Evolutionary conservation across 2,329 filamentous ascomycete species (phyloP).

Genomic region (Sphaerulina vaccinii): DNA sequence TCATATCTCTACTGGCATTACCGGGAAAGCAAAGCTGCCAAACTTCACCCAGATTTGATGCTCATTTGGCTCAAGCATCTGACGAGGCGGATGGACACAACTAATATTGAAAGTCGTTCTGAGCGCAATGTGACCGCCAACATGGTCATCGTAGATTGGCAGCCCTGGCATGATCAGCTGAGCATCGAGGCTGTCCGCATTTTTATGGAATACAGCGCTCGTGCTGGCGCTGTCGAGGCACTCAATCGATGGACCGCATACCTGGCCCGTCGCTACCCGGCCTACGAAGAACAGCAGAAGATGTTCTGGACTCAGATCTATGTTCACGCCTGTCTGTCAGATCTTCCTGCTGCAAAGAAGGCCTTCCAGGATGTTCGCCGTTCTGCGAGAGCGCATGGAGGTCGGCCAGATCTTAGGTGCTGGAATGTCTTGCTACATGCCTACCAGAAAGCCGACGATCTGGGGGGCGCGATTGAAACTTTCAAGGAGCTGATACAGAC

Average conservation of each 20-base stretch:
- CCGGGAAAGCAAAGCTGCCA: conserved; percentile 10
- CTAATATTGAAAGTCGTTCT: conserved; percentile 3
- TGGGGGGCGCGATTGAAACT: conserved; percentile 61
- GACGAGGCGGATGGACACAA: neutral
- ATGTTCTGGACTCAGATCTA: conserved; percentile 58
- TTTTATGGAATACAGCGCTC: conserved; percentile 35
- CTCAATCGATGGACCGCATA: conserved; percentile 39
- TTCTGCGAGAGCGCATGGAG: conserved; percentile 22
- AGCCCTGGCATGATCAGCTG: conserved; percentile 24
- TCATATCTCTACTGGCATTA: conserved; percentile 12
- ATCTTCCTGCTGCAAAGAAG: conserved; percentile 58
- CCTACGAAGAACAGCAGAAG: conserved; percentile 22
- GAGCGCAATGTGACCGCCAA: conserved; percentile 10
- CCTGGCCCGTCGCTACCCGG: conserved; percentile 26
- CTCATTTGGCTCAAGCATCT: conserved; percentile 10
- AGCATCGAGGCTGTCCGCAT: conserved; percentile 18
- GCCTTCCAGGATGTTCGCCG: conserved; percentile 63
- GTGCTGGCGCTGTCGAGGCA: conserved; percentile 35
- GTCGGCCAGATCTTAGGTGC: conserved; percentile 54
- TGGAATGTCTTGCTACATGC: conserved; percentile 80
- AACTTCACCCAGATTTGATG: conserved; percentile 12
- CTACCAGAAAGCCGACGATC: conserved; percentile 64
- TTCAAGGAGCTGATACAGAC: conserved; percentile 61
- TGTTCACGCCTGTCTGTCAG: conserved; percentile 67
- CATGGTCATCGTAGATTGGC: conserved; percentile 31